phyloP scores from a whole-genome alignment of 768 basidiomycete genomes.

The Nidula microcarpa region DNA sequence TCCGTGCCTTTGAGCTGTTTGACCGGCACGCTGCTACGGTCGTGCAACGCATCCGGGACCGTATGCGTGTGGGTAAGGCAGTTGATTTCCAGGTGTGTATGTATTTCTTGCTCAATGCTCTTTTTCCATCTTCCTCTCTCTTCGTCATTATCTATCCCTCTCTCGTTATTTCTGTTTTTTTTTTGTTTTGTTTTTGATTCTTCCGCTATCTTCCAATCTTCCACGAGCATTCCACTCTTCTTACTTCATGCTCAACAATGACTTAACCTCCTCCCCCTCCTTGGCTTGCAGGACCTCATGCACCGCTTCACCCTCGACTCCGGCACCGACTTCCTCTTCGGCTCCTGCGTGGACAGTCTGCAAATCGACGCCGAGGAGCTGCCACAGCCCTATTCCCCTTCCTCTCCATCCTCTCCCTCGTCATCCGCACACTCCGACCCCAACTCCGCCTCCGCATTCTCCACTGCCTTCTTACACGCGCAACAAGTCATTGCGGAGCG shows the following conservation, averaged over 20 bases:
- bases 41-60: conserved; percentile 20
- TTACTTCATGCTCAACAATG: too few species aligned
- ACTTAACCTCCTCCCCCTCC: too few species aligned
- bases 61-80: neutral
- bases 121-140: too few species aligned
- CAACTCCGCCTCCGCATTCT: conserved; percentile 31
- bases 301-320: conserved; percentile 53
- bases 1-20: conserved; percentile 38
- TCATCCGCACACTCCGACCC: conserved; percentile 1
- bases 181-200: too few species aligned
- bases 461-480: conserved; percentile 32
- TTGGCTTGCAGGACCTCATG: conserved; percentile 23
- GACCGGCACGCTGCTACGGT: conserved; percentile 29
- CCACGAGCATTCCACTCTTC: too few species aligned
- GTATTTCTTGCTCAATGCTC: conserved; percentile 29
- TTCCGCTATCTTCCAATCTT: too few species aligned
- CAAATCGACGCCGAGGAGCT: neutral
- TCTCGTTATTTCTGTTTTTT: too few species aligned
- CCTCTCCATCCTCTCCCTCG: conserved; percentile 12
- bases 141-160: too few species aligned
- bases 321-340: conserved; percentile 55
- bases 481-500: conserved; percentile 28
- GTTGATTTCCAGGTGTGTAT: neutral
- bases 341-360: conserved; percentile 36
- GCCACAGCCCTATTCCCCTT: conserved; percentile 18